Conservation (phyloP, 306 rosid genomes). For the Quercus variabilis region DNA sequence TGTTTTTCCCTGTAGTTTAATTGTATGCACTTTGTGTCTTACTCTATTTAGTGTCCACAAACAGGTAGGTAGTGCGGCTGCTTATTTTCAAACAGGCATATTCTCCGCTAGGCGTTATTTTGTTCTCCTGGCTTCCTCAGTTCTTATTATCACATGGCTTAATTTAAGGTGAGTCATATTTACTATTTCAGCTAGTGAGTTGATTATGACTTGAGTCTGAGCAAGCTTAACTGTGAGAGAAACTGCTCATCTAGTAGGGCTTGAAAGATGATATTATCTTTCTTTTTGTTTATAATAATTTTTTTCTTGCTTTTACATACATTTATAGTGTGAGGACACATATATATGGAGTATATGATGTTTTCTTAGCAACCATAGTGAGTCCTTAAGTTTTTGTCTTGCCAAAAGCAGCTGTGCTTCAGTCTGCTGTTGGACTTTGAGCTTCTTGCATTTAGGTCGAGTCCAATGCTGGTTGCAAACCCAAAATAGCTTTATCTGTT, state of each 20-base stretch:
- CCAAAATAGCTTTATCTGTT: too few relatives aligned
- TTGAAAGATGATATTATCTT: background rate
- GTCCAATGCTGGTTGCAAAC: too few relatives aligned
- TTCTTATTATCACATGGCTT: conserved; percentile 86
- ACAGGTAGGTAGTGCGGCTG: conserved; percentile 88
- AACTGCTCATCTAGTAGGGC: background rate
- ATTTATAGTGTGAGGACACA: background rate
- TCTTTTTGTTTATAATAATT: background rate
- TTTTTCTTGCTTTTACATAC: background rate
- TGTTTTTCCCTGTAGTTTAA: background rate
- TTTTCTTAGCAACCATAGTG: too few relatives aligned
- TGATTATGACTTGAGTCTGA: conserved; percentile 5
- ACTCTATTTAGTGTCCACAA: background rate
- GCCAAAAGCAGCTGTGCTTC: too few relatives aligned
- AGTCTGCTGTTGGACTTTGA: too few relatives aligned
- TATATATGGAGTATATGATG: background rate
- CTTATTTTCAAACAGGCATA: conserved; percentile 60
- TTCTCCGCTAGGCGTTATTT: conserved; percentile 58
- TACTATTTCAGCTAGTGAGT: conserved; percentile 1
- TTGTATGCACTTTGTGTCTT: background rate
- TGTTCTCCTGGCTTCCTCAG: conserved; percentile 63
- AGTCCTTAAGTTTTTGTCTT: too few relatives aligned
- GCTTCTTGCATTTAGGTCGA: too few relatives aligned
- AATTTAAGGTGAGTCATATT: conserved; percentile 54
- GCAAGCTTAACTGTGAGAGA: background rate